Evolutionary conservation across 2,329 filamentous ascomycete genomes (phyloP).

Genomic region (Aulographum hederae): DNA sequence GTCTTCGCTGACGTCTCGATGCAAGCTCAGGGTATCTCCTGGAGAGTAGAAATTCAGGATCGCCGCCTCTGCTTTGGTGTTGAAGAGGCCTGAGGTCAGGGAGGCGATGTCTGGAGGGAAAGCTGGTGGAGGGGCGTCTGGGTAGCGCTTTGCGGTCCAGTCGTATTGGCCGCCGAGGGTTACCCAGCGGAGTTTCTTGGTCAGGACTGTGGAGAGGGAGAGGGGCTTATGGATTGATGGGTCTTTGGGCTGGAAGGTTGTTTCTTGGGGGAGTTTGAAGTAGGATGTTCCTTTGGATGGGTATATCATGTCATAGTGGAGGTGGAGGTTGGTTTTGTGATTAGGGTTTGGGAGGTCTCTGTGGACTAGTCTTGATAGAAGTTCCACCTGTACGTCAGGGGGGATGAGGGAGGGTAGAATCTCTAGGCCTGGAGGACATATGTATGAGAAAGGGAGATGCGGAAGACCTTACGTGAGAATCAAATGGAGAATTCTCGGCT

Average conservation of each 20-base stretch:
- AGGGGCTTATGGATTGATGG: constrained; percentile 57
- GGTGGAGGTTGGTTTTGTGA: constrained; percentile 81
- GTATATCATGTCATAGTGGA: constrained; percentile 59
- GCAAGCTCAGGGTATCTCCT: constrained; percentile 78
- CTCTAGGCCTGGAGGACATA: constrained; percentile 43
- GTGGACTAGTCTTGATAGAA: constrained; percentile 62
- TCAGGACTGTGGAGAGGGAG: constrained; percentile 48
- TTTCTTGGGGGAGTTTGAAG: constrained; percentile 25
- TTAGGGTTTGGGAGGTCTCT: constrained; percentile 52
- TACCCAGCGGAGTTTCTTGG: constrained; percentile 76
- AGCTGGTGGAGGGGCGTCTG: constrained; percentile 41
- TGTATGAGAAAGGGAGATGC: too few relatives aligned
- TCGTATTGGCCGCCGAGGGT: constrained; percentile 93
- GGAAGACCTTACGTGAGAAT: too few relatives aligned
- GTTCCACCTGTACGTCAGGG: constrained; percentile 42
- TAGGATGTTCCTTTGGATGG: constrained; percentile 27
- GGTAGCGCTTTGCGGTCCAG: constrained; percentile 79
- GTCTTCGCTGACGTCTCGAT: constrained; percentile 83
- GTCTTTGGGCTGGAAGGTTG: constrained; percentile 40
- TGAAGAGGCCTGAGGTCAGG: constrained; percentile 52
- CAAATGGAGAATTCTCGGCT: too few relatives aligned
- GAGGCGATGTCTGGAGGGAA: constrained; percentile 59
- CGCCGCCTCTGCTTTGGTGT: constrained; percentile 66
- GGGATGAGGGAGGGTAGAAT: constrained; percentile 62
- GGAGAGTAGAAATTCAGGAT: constrained; percentile 90